Evolutionary conservation across 2,329 filamentous ascomycete genomes (phyloP).

Genomic region (Lecanoromycetidae sp.): DNA sequence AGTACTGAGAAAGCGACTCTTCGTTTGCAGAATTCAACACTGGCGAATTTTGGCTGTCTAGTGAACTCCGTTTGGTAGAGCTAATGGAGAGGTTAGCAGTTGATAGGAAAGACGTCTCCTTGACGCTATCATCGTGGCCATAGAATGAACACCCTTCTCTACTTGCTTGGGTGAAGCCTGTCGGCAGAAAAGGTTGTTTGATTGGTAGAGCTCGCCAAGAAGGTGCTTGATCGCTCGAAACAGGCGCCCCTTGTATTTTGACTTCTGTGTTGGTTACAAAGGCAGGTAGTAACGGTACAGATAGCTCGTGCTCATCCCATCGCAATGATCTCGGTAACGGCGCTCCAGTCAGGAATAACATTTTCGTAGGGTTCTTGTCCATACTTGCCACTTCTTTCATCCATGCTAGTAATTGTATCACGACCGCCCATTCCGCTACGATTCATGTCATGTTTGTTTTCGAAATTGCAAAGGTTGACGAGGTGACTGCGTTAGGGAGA

Average conservation of each 20-base stretch:
- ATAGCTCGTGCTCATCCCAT: constrained; percentile 43
- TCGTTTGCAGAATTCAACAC: constrained; percentile 20
- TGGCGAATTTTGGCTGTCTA: constrained; percentile 13
- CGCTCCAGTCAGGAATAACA: constrained; percentile 49
- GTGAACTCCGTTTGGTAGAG: constrained; percentile 16
- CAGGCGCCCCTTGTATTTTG: no score
- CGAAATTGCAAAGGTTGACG: no score
- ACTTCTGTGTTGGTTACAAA: constrained; percentile 20
- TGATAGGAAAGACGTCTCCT: constrained; percentile 24
- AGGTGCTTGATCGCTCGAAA: constrained; percentile 10
- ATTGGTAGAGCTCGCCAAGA: constrained; percentile 46
- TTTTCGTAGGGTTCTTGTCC: constrained; percentile 15
- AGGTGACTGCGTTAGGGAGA: no score
- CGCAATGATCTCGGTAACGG: constrained; percentile 42
- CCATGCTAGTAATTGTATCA: no score
- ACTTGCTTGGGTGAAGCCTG: constrained; percentile 40
- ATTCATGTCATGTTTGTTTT: no score
- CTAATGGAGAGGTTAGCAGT: constrained; percentile 23
- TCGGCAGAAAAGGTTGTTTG: constrained; percentile 34
- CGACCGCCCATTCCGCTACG: no score
- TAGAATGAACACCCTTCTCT: neutral
- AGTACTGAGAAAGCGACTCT: constrained; percentile 50
- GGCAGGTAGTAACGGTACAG: no score
- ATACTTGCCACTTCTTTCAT: no score
- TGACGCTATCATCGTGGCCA: neutral